Percentiles rank a stretch among this genome's conserved stretches.
Evolutionary conservation across 2,329 filamentous ascomycete genomes (phyloP).

Genomic region (Colletotrichum liaoningense): DNA sequence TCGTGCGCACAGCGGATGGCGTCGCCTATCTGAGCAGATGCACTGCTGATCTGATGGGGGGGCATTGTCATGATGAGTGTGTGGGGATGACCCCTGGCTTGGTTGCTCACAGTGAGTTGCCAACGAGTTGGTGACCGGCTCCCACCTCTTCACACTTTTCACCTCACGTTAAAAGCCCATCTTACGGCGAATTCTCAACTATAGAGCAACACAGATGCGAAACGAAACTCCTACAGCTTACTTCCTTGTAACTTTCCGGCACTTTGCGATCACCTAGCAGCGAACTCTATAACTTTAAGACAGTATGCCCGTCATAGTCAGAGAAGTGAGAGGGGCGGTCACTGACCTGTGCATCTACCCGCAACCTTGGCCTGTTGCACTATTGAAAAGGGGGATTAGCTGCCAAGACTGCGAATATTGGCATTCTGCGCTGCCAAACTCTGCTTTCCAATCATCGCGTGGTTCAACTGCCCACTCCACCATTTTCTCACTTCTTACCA

Average conservation of each 20-base stretch:
- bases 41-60: constrained; percentile 15
- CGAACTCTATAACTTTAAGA: background rate
- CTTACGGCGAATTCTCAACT: background rate
- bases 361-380: constrained; percentile 30
- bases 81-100: background rate
- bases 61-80: background rate
- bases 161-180: background rate
- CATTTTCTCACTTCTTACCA: background rate
- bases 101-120: background rate
- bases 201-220: background rate
- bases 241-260: background rate
- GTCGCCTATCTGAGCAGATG: constrained; percentile 9
- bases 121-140: background rate
- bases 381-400: constrained; percentile 24
- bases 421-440: constrained; percentile 20
- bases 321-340: background rate
- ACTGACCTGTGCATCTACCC: constrained; percentile 3
- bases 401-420: constrained; percentile 27
- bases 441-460: constrained; percentile 15
- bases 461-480: background rate
- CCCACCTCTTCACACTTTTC: background rate
- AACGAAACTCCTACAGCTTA: background rate
- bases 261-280: background rate
- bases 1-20: constrained; percentile 7
- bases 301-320: background rate